These are phyloP conservation scores for Malassezia yamatoensis DNA, from an alignment of 1,284 basidiomycete genomes.

Conservation along the genomic window DNA sequence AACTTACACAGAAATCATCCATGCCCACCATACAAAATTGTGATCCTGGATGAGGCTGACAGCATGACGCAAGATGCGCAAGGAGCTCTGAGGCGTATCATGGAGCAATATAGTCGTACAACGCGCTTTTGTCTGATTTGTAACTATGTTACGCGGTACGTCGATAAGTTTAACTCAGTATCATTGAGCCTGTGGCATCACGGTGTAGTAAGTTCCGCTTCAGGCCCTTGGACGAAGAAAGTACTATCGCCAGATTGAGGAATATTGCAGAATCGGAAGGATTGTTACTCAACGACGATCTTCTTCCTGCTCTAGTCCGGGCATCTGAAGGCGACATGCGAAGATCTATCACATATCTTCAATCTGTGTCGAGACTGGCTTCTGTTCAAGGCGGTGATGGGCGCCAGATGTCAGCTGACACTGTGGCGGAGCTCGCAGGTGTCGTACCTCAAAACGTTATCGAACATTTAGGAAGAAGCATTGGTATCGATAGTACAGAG, in stretches of 20 bases:
- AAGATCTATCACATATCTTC: constrained; percentile 95
- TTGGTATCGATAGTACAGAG: constrained; percentile 61
- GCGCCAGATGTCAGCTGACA: constrained; percentile 28
- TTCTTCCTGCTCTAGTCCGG: constrained; percentile 61
- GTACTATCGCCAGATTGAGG: constrained; percentile 65
- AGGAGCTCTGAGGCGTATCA: constrained; percentile 85
- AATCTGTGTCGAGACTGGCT: constrained; percentile 75
- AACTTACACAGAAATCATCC: constrained; percentile 56
- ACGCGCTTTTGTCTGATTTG: constrained; percentile 97
- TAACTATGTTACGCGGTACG: constrained; percentile 94
- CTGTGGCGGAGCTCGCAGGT: constrained; percentile 91
- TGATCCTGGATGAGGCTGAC: constrained; percentile 97
- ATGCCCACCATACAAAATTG: constrained; percentile 96
- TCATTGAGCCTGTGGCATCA: constrained; percentile 97
- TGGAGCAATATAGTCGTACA: constrained; percentile 94
- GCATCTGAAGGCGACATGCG: constrained; percentile 86
- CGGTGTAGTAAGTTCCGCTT: constrained; percentile 98
- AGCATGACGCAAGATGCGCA: constrained; percentile 99
- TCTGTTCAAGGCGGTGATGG: constrained; percentile 21
- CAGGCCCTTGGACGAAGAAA: constrained; percentile 71
- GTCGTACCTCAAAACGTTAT: constrained; percentile 74
- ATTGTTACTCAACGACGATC: constrained; percentile 47
- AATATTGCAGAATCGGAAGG: constrained; percentile 63
- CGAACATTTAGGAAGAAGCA: constrained; percentile 58
- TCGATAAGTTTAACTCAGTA: constrained; percentile 56